Evolutionary conservation across 331 rosid genomes (phyloP), one percentile per base, ranked within the genome.

Genomic region (Quercus lobata): DNA sequence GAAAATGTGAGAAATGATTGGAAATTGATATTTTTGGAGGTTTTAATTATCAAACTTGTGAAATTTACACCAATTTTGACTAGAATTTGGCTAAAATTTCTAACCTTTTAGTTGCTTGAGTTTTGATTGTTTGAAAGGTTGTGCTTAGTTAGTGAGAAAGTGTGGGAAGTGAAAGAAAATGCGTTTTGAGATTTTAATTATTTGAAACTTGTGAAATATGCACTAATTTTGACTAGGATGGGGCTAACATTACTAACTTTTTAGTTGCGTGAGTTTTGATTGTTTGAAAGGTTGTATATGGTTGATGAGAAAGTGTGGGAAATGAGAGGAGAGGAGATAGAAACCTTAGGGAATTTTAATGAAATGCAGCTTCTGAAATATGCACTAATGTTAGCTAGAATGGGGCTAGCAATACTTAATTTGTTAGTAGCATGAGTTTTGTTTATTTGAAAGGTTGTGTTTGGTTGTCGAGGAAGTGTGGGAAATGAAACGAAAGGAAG

Each of bases 321-420:
- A 41, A 41, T 8, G 46, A 41, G 8, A 41, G 12, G 46, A 8
- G 3, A 8, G 46, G 46, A 8, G 46, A 41, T 41, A 0, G 46
- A 37, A 37, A 8, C 3, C 46, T 6, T 57, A 7, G 98, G 98
- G 90, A 89, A 35, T 52, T 72, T 57, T 21, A 62, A 54, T 6
- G 16, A 35, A 70, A 44, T 54, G 16, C 46, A 69, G 65, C 30
- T 34, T 41, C 46, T 41, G 3, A 41, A 41, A 41, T 41, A 8
- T 41, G 46, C 46, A 41, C 11, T 41, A 41, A 12, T 49, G 69
- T 57, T 12, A 29, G 70, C 46, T 8, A 41, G 12, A 41, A 41
- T 41, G 12, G 11, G 46, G 46, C 46, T 41, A 8, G 46, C 11
- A 41, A 8, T 41, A 8, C 12, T 8, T 2, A 8, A 41, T 41